These are phyloP conservation scores for Pseudogymnoascus sp. DNA, from an alignment of 2,329 filamentous ascomycete genomes.

Conservation along the genomic window DNA sequence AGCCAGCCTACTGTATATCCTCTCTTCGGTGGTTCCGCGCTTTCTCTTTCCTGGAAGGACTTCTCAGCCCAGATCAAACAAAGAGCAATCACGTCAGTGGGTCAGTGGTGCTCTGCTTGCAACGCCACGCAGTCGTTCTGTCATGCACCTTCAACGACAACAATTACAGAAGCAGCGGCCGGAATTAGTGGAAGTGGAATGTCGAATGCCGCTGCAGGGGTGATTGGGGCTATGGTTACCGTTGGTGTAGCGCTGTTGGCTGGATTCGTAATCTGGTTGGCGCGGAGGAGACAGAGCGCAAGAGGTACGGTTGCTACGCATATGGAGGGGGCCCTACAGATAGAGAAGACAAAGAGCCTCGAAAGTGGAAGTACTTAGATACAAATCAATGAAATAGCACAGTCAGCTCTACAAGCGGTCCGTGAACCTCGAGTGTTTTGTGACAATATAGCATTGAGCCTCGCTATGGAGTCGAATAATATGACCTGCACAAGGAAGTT, in stretches of 20 bases:
- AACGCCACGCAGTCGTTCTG: background rate
- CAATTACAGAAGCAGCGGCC: background rate
- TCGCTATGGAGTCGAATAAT: no score
- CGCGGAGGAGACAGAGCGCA: background rate
- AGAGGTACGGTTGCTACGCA: background rate
- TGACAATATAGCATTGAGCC: no score
- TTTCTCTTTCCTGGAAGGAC: conserved; percentile 18
- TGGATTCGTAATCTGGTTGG: background rate
- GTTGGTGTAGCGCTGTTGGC: background rate
- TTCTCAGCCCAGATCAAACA: conserved; percentile 9
- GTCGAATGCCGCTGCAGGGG: background rate
- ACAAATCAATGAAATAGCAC: background rate
- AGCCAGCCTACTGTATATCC: background rate
- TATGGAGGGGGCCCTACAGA: background rate
- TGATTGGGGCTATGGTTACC: background rate
- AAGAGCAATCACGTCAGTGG: background rate
- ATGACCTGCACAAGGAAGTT: no score
- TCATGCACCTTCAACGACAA: background rate
- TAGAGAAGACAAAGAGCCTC: background rate
- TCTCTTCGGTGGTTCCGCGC: conserved; percentile 16
- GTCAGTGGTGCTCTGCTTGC: background rate
- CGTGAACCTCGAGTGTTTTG: background rate
- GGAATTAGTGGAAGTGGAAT: background rate
- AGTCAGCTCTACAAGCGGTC: background rate
- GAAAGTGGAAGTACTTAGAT: background rate